phyloP scores from a whole-genome alignment of 2,329 filamentous ascomycete species.

The Diplodia corticola region DNA sequence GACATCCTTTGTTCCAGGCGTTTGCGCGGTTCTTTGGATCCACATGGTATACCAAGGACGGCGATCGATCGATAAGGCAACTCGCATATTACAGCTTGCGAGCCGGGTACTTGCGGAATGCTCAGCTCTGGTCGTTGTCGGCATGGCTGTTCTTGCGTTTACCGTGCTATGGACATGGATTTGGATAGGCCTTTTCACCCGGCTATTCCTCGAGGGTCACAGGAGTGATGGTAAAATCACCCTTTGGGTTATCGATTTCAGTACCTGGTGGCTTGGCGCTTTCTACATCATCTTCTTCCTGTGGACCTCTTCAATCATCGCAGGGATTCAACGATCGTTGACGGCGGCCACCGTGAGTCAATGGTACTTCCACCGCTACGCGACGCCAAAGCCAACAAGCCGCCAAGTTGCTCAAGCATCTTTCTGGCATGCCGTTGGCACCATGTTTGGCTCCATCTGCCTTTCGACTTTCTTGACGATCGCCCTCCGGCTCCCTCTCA shows the following conservation, averaged over 20 bases:
- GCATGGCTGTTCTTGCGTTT: slow-evolving; percentile 71
- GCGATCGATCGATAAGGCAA: slow-evolving; percentile 75
- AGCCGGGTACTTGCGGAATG: slow-evolving; percentile 85
- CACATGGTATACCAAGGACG: slow-evolving; percentile 81
- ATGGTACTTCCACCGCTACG: slow-evolving; percentile 97
- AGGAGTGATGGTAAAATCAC: slow-evolving; percentile 44
- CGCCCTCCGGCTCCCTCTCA: slow-evolving; percentile 77
- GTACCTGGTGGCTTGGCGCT: slow-evolving; percentile 92
- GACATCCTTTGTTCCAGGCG: slow-evolving; percentile 73
- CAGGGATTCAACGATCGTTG: slow-evolving; percentile 84
- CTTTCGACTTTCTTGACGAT: slow-evolving; percentile 81
- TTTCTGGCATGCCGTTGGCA: slow-evolving; percentile 76
- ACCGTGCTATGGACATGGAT: slow-evolving; percentile 91
- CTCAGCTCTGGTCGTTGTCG: slow-evolving; percentile 78
- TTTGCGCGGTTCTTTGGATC: slow-evolving; percentile 75
- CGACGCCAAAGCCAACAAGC: slow-evolving; percentile 73
- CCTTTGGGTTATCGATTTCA: slow-evolving; percentile 79
- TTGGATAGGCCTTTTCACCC: slow-evolving; percentile 95
- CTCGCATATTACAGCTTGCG: slow-evolving; percentile 88
- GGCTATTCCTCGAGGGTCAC: slow-evolving; percentile 91
- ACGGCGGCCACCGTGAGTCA: slow-evolving; percentile 95
- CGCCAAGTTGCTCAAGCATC: slow-evolving; percentile 81
- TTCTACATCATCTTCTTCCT: slow-evolving; percentile 94
- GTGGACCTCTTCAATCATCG: slow-evolving; percentile 87
- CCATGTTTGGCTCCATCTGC: slow-evolving; percentile 89